phyloP scores from a whole-genome alignment of 192 early-diverging fungal species.

The Globomyces pollinis-pini region DNA sequence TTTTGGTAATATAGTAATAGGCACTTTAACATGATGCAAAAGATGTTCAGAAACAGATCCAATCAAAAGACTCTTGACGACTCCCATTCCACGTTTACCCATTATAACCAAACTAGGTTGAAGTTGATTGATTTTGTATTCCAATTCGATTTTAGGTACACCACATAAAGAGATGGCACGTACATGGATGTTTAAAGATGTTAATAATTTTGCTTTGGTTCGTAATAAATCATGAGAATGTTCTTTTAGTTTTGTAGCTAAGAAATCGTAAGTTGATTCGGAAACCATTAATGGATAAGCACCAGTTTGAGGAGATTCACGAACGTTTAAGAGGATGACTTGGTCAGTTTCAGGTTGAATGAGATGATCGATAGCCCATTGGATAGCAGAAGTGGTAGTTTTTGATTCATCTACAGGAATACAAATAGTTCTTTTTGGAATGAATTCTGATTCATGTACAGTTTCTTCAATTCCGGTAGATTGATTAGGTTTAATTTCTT shows the following conservation, averaged over 20 bases:
- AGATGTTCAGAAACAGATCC: conserved; percentile 38
- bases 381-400: conserved; percentile 13
- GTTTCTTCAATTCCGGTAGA: too few species aligned
- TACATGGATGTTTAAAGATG: background rate
- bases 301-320: too few species aligned
- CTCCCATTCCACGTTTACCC: conserved; percentile 16
- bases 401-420: conserved; percentile 25
- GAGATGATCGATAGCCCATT: conserved; percentile 27
- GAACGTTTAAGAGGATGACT: conserved; percentile 26
- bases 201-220: background rate
- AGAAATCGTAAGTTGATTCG: too few species aligned
- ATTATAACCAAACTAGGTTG: conserved; percentile 11
- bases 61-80: conserved; percentile 27
- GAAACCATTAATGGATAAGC: too few species aligned
- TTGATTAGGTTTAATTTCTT: too few species aligned
- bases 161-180: conserved; percentile 27
- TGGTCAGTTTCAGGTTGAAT: conserved; percentile 21
- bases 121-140: conserved; percentile 25
- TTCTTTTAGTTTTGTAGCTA: too few species aligned
- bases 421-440: conserved; percentile 14
- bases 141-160: conserved; percentile 37
- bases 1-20: too few species aligned
- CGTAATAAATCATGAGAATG: background rate
- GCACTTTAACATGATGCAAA: conserved; percentile 25
- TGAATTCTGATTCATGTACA: too few species aligned